Evolutionary conservation across 2,329 filamentous ascomycete species (phyloP).

Genomic region (Penicillium occitanis): DNA sequence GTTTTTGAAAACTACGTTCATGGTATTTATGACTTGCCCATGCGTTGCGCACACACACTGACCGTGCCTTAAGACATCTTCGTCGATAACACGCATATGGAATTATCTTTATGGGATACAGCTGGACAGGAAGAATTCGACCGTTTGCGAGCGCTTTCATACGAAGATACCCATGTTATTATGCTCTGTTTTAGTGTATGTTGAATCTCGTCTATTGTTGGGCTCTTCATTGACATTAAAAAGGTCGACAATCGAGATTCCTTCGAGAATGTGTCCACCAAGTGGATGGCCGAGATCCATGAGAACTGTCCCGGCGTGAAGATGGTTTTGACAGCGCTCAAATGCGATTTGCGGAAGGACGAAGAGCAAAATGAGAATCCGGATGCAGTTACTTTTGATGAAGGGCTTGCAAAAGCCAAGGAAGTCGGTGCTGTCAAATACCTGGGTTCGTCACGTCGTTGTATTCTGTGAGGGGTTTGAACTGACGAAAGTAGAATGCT

Average conservation of each 20-base stretch:
- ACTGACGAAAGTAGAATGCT: slow-evolving; percentile 67
- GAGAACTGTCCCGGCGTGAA: slow-evolving; percentile 97
- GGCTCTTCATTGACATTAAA: neutral
- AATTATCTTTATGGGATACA: slow-evolving; percentile 96
- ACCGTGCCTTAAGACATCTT: slow-evolving; percentile 72
- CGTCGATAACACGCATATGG: slow-evolving; percentile 94
- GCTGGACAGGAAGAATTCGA: slow-evolving; percentile 99
- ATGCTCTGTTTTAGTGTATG: slow-evolving; percentile 93
- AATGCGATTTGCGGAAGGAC: slow-evolving; percentile 89
- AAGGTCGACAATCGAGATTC: slow-evolving; percentile 90
- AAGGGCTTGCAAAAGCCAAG: slow-evolving; percentile 86
- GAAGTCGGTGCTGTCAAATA: slow-evolving; percentile 92
- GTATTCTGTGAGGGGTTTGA: neutral
- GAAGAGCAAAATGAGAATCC: slow-evolving; percentile 68
- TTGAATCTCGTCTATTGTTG: neutral
- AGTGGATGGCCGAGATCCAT: slow-evolving; percentile 97
- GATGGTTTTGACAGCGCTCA: slow-evolving; percentile 90
- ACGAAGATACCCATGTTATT: slow-evolving; percentile 96
- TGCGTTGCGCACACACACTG: slow-evolving; percentile 24
- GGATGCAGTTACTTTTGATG: slow-evolving; percentile 76
- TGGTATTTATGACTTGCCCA: slow-evolving; percentile 3
- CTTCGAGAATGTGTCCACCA: slow-evolving; percentile 96
- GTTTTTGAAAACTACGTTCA: slow-evolving; percentile 61
- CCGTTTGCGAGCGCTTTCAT: slow-evolving; percentile 88
- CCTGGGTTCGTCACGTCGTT: slow-evolving; percentile 57